phyloP scores from a whole-genome alignment of 768 basidiomycete genomes.

The Russula compacta region DNA sequence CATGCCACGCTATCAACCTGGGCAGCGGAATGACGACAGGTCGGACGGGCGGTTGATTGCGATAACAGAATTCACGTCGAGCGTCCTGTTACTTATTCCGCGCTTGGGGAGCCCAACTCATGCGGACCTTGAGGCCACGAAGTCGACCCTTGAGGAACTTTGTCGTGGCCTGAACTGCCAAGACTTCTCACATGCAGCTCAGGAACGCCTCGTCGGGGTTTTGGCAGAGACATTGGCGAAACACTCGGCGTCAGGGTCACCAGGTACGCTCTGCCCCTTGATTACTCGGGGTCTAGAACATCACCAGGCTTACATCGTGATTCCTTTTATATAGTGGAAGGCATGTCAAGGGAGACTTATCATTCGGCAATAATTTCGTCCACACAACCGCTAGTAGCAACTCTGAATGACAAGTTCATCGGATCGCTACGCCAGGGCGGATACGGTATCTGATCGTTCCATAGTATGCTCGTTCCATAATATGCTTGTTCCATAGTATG shows the following conservation, averaged over 20 bases:
- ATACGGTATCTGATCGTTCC: background rate
- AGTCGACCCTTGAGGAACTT: background rate
- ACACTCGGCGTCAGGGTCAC: background rate
- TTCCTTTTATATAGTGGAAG: background rate
- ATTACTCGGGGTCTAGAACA: background rate
- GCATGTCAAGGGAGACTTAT: background rate
- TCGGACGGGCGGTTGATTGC: background rate
- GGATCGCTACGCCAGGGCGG: background rate
- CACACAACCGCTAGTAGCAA: background rate
- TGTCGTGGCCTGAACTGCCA: background rate
- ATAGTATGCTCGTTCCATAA: too few relatives aligned
- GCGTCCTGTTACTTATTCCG: background rate
- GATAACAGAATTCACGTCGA: background rate
- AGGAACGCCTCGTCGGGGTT: background rate
- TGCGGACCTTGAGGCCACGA: background rate
- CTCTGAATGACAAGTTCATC: background rate
- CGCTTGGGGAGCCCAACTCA: background rate
- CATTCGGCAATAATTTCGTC: background rate
- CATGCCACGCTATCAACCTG: background rate
- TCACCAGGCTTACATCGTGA: background rate
- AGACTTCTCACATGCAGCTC: background rate
- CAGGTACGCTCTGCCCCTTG: background rate
- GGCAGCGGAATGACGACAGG: too few relatives aligned
- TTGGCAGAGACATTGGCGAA: background rate
- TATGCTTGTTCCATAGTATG: too few relatives aligned